A percentile compares a stretch with the other conserved stretches of the same genome.
Conservation (phyloP, 768 basidiomycete species). For the Suillus decipiens region DNA sequence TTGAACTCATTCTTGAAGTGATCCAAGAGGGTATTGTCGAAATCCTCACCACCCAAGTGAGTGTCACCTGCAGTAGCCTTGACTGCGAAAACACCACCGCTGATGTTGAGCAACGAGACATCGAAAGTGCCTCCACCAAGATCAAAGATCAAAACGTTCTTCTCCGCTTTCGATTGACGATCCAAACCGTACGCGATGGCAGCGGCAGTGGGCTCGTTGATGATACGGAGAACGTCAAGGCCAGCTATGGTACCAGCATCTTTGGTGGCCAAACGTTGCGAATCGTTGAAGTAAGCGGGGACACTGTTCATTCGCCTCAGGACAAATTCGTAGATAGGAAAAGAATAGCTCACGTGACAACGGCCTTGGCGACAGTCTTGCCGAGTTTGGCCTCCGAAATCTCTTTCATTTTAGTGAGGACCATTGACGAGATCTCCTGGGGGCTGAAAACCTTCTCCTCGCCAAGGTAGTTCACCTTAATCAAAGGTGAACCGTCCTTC, state of each 20-base stretch:
- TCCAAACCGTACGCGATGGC: constrained; percentile 99
- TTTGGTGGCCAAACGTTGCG: constrained; percentile 98
- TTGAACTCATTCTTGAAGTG: constrained; percentile 99
- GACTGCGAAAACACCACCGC: constrained; percentile 97
- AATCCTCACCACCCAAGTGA: constrained; percentile 99
- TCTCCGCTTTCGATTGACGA: constrained; percentile 91
- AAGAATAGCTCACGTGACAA: constrained; percentile 80
- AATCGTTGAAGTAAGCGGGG: constrained; percentile 99
- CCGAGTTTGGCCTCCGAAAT: constrained; percentile 99
- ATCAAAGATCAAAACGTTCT: constrained; percentile 99
- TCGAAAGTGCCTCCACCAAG: constrained; percentile 99
- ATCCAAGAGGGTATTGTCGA: constrained; percentile 96
- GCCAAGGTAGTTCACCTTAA: constrained; percentile 93
- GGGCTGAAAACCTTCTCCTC: constrained; percentile 97
- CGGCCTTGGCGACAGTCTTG: constrained; percentile 97
- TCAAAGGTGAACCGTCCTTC: constrained; percentile 95
- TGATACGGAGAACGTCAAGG: constrained; percentile 99
- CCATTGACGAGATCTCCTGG: constrained; percentile 99
- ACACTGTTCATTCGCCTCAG: constrained; percentile 49
- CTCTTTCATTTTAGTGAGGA: constrained; percentile 99
- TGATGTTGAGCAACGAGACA: constrained; percentile 98
- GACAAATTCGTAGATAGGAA: constrained; percentile 12
- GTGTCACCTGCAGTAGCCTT: constrained; percentile 99
- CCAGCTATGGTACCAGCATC: constrained; percentile 98
- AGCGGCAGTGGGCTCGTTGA: constrained; percentile 99